Percentiles rank a stretch among this genome's conserved stretches.
These are phyloP conservation scores for Heimioporus sp. DNA, from an alignment of 768 basidiomycete genomes.

Conservation along the genomic window DNA sequence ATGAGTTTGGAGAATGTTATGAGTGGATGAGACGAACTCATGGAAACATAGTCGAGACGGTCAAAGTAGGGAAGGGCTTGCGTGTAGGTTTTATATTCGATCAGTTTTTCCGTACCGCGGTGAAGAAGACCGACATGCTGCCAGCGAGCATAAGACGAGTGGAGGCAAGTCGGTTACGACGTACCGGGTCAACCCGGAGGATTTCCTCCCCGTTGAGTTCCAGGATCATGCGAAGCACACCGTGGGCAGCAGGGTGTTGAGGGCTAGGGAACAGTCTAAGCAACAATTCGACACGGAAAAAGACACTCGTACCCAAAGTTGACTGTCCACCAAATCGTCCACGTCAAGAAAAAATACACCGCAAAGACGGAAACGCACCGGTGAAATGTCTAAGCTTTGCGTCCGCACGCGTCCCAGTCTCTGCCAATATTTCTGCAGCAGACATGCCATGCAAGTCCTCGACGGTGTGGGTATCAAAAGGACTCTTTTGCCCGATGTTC, in stretches of 20 bases:
- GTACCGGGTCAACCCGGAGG: constrained; percentile 77
- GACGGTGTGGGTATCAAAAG: constrained; percentile 68
- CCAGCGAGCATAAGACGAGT: constrained; percentile 6
- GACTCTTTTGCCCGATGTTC: constrained; percentile 38
- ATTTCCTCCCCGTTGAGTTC: constrained; percentile 98
- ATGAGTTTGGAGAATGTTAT: neutral
- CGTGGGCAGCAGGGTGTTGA: constrained; percentile 98
- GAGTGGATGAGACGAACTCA: constrained; percentile 66
- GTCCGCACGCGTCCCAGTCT: constrained; percentile 68
- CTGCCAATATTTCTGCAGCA: constrained; percentile 77
- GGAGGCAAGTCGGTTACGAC: constrained; percentile 16
- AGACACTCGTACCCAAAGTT: constrained; percentile 74
- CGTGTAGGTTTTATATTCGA: constrained; percentile 97
- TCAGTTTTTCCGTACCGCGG: constrained; percentile 97
- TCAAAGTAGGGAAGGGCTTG: constrained; percentile 99
- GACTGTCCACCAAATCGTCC: constrained; percentile 46
- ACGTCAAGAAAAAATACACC: constrained; percentile 1
- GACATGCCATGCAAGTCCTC: constrained; percentile 83
- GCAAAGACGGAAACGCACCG: constrained; percentile 45
- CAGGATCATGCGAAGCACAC: constrained; percentile 94
- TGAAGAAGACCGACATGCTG: constrained; percentile 95
- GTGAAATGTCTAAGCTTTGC: constrained; percentile 92
- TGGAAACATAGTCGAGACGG: constrained; percentile 97
- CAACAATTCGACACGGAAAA: neutral
- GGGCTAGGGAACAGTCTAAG: constrained; percentile 37